These are phyloP conservation scores for Mycena rosella DNA, from an alignment of 768 basidiomycete species.

Conservation along the genomic window DNA sequence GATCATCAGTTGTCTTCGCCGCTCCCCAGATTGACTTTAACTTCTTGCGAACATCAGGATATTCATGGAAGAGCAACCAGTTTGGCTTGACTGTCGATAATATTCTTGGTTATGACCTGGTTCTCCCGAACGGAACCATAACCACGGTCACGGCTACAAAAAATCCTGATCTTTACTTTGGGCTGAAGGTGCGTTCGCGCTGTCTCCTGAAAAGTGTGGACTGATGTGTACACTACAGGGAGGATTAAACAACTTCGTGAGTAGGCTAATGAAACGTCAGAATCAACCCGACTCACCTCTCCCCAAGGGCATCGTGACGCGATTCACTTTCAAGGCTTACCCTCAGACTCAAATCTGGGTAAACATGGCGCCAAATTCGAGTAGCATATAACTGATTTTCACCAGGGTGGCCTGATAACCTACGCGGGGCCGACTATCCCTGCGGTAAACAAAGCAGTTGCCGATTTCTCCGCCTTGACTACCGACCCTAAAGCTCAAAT, in stretches of 20 bases:
- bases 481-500: conserved; percentile 54
- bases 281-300: neutral
- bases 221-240: neutral
- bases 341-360: conserved; percentile 62
- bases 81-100: conserved; percentile 58
- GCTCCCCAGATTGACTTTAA: neutral
- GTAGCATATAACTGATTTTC: neutral
- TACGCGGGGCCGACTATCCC: neutral
- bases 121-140: conserved; percentile 55
- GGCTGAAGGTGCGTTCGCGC: neutral
- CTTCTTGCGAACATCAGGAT: conserved; percentile 55
- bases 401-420: neutral
- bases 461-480: conserved; percentile 44
- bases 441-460: conserved; percentile 39
- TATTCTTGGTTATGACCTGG: conserved; percentile 54
- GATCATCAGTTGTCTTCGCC: conserved; percentile 9
- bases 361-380: neutral
- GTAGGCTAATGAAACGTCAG: neutral
- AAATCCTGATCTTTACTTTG: conserved; percentile 56
- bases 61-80: conserved; percentile 60
- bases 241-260: neutral
- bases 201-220: neutral
- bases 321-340: conserved; percentile 54
- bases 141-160: conserved; percentile 46
- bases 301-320: conserved; percentile 53